Base-by-base conservation (phyloP, 331 rosid species). In the Telfairia occidentalis region DNA sequence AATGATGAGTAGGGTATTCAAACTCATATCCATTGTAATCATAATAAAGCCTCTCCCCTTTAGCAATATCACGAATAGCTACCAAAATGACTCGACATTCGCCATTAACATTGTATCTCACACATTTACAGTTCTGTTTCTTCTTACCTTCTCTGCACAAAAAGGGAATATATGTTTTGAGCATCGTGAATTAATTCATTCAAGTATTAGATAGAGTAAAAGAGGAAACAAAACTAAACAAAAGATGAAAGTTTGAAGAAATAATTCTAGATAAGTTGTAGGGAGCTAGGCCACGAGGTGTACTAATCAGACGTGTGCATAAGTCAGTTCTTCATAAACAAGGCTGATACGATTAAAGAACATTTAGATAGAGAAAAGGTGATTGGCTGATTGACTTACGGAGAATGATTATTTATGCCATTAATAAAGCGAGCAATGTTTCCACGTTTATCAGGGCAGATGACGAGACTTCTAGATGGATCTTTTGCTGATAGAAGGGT, bases 31-130 rank as follows among this genome's bases (percentile, higher is more conserved):
- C 92, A 35, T 91, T 91, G 78, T 91, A 91, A 80, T 91, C 92
- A 73, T 91, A 91, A 80, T 91, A 91, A 57, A 91, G 89, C 85
- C 97, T 89, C 84, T 91, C 97, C 13, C 97, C 96, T 79, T 82
- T 82, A n/a, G 83, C 80, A 83, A 89, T 87, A 84, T 91, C 97
- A 29, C 89, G 92, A 79, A 88, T 85, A 73, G 97, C 96, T 73
- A 91, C 88, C 89, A 89, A 81, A 69, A 89, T 60, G 83, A 91
- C 97, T 79, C 90, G 83, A 77, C 84, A 87, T 87, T 91, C 91
- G 58, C 87, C 92, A 15, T 77, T 80, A 38, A 91, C 90, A 77
- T 35, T 83, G 87, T 91, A 91, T 83, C 97, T 84, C 86, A 89
- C 83, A 78, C 96, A 91, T 83, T 86, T 91, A 78, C 97, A 89